Conservation (phyloP, 2,329 filamentous ascomycete genomes). For the Byssothecium circinans region DNA sequence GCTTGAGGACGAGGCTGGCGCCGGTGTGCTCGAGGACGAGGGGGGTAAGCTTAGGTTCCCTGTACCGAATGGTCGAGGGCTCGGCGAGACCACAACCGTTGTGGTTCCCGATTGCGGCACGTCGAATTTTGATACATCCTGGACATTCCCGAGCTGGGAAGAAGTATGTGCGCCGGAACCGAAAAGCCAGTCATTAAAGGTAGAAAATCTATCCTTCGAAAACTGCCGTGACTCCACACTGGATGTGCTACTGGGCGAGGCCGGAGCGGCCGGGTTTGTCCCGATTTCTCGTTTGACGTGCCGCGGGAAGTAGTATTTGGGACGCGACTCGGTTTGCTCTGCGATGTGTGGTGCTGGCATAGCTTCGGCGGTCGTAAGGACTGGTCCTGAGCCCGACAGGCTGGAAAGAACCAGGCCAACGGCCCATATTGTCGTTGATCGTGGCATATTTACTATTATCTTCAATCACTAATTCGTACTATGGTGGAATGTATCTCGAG, state of each 20-base stretch:
- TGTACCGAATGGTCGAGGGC: slow-evolving; percentile 6
- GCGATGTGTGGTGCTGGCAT: slow-evolving; percentile 47
- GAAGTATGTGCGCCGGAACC: not conserved
- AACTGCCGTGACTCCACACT: slow-evolving; percentile 24
- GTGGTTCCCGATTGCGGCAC: not conserved
- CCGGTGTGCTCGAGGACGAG: not conserved
- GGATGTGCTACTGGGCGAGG: slow-evolving; percentile 25
- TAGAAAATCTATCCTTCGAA: slow-evolving; percentile 10
- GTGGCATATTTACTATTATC: slow-evolving; percentile 47
- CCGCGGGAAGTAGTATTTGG: slow-evolving; percentile 53
- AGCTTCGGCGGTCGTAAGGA: slow-evolving; percentile 52
- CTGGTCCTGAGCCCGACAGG: slow-evolving; percentile 50
- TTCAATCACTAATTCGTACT: slow-evolving; percentile 28
- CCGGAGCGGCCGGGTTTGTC: slow-evolving; percentile 37
- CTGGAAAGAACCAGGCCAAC: slow-evolving; percentile 48
- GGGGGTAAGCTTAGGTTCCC: slow-evolving; percentile 7
- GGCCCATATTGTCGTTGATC: slow-evolving; percentile 50
- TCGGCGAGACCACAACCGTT: not conserved
- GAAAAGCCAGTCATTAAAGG: not conserved
- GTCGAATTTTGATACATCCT: not conserved
- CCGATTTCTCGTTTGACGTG: slow-evolving; percentile 49
- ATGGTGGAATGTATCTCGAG: slow-evolving; percentile 21
- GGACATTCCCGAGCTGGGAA: not conserved
- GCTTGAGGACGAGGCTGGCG: no score
- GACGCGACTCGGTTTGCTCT: slow-evolving; percentile 37